These are phyloP conservation scores for Ramaria sp. DNA, from an alignment of 768 basidiomycete species.

Conservation along the genomic window DNA sequence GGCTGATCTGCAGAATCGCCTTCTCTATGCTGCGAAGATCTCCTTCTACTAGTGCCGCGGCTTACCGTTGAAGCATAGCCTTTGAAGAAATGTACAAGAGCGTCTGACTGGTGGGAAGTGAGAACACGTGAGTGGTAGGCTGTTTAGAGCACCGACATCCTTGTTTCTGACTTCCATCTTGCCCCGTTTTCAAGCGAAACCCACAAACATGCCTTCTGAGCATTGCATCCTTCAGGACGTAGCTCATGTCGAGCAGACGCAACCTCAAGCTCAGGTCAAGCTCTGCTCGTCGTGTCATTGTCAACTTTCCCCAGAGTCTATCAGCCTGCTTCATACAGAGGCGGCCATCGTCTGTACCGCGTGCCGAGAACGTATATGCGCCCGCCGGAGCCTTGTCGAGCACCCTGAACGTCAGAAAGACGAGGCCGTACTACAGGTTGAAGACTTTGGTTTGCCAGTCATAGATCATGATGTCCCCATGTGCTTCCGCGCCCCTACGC, in stretches of 20 bases:
- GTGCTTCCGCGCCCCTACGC: background rate
- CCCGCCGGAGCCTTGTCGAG: conserved; percentile 7
- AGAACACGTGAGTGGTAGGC: background rate
- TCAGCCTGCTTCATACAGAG: conserved; percentile 19
- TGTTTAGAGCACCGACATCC: background rate
- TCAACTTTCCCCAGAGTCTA: conserved; percentile 20
- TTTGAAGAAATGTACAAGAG: background rate
- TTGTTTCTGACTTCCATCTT: conserved; percentile 9
- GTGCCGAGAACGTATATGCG: conserved; percentile 32
- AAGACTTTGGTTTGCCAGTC: background rate
- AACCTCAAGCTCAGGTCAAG: conserved; percentile 15
- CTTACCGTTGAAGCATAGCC: background rate
- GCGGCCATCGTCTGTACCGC: conserved; percentile 32
- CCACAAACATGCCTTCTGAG: conserved; percentile 23
- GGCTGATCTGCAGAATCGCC: too few relatives aligned
- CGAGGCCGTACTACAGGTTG: background rate
- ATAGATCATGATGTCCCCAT: background rate
- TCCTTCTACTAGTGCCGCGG: background rate
- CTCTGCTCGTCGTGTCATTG: conserved; percentile 23
- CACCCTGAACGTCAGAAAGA: background rate
- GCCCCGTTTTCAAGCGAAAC: conserved; percentile 30
- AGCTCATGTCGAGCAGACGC: conserved; percentile 17
- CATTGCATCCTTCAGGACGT: conserved; percentile 8
- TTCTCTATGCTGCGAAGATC: background rate
- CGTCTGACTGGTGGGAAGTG: background rate